These are phyloP conservation scores for Pichia inconspicua DNA, from an alignment of 1,139 yeast genomes.

Conservation along the genomic window DNA sequence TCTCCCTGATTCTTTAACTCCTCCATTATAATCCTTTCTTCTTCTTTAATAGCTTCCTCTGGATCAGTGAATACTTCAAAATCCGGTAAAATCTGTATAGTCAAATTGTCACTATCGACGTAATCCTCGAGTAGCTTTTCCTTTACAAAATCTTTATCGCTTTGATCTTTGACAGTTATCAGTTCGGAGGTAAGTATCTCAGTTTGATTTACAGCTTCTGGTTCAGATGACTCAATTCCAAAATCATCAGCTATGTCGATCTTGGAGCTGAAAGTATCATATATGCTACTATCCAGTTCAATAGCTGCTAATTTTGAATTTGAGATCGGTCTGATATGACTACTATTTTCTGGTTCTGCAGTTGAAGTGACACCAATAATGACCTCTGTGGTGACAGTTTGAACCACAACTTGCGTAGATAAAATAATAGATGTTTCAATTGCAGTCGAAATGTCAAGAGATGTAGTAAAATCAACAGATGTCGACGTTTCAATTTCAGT, in stretches of 20 bases:
- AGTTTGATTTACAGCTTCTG: too few relatives aligned
- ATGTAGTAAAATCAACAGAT: slow-evolving; percentile 1
- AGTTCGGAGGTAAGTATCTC: too few relatives aligned
- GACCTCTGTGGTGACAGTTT: slow-evolving; percentile 3
- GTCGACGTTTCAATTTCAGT: slow-evolving; percentile 2
- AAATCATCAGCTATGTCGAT: background rate
- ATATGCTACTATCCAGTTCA: background rate
- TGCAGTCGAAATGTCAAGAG: slow-evolving; percentile 1
- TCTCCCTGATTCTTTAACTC: background rate
- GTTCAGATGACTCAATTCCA: too few relatives aligned
- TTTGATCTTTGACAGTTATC: too few relatives aligned
- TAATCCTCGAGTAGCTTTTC: background rate
- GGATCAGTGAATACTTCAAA: slow-evolving; percentile 1
- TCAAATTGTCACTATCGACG: background rate
- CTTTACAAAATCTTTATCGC: too few relatives aligned
- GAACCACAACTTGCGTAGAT: slow-evolving; percentile 4
- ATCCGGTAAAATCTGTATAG: slow-evolving; percentile 1
- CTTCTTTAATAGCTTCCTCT: slow-evolving; percentile 3
- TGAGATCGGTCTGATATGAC: slow-evolving; percentile 6
- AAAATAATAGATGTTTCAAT: slow-evolving; percentile 10
- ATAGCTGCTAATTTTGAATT: too few relatives aligned
- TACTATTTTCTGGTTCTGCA: background rate
- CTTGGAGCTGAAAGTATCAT: background rate
- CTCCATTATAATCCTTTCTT: background rate
- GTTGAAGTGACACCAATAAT: background rate